Evolutionary conservation across 495 filamentous ascomycete species (phyloP), one percentile per base, ranked within the genome.

Genomic region (Penicillium soppii): DNA sequence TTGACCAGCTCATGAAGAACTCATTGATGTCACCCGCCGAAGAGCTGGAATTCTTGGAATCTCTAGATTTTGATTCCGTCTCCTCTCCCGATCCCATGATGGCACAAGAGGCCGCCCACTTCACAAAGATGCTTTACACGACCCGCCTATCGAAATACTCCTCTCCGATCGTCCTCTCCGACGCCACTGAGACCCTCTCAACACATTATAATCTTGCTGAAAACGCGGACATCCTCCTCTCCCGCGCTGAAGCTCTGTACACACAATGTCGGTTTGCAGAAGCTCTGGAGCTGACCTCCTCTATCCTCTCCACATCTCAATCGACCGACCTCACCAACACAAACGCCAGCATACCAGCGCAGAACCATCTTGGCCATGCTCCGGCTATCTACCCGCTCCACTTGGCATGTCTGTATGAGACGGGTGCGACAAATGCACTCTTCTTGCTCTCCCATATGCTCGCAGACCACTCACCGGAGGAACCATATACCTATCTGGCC

Each of bases 1-100:
- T 97, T 61, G 92, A 96, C 51, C 91, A 96, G 68, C 79, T 99
- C 42, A 96, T 97, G 87, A 91, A 92, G 74, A 97, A 97, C 68
- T 88, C 86, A 16, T 81, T 97, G 21, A 95, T 99, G 90, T 91
- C 92, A n/a, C 92, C 95, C 2, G 86, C 91, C 32, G 95, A 99
- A 67, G 94, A 99, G 65, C 91, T 94, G 79, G 77, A 87, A 30
- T 97, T 99, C 54, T 78, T 99, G 25, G 88, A 92, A 53, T 89
- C 88, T 19, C 77, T 99, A 9, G 89, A 96, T 68, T 99, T 97
- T 64, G 89, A 94, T 62, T 81, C 85, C 7, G 82, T 97, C 26
- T 74, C 77, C 7, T 78, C 82, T 0, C 67, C 76, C 0, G 80
- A 85, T 58, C 76, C 79, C 5, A 80, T 83, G 1, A 71, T 77